These are phyloP conservation scores for Striga hermonthica DNA, from an alignment of 305 asterid genomes.

Conservation along the genomic window DNA sequence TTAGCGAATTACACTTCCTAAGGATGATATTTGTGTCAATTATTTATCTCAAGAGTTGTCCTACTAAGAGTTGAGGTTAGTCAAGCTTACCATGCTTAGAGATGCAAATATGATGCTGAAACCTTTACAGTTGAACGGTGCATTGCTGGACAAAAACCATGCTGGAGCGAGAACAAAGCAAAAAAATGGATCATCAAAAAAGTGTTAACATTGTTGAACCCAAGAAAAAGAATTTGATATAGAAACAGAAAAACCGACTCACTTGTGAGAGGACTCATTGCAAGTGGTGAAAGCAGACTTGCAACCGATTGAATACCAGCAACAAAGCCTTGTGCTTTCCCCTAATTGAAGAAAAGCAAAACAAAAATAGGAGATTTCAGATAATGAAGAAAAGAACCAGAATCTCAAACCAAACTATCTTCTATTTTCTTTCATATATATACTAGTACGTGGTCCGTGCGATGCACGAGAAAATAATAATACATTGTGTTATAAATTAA, in stretches of 20 bases:
- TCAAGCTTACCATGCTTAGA: conserved; percentile 60
- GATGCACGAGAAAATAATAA: no score
- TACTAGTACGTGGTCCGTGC: no score
- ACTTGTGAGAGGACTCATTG: conserved; percentile 90
- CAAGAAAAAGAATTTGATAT: not conserved
- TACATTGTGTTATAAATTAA: no score
- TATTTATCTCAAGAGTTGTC: not conserved
- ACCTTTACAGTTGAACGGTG: conserved; percentile 92
- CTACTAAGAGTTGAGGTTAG: not conserved
- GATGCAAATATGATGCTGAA: conserved; percentile 85
- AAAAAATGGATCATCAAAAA: conserved; percentile 20
- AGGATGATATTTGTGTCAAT: not conserved
- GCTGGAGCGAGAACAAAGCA: conserved; percentile 50
- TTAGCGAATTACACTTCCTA: not conserved
- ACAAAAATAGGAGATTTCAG: not conserved
- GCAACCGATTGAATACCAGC: conserved; percentile 80
- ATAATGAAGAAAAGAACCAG: not conserved
- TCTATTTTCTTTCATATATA: no score
- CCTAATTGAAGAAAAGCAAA: conserved; percentile 44
- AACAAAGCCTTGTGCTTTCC: conserved; percentile 84
- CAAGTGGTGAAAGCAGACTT: conserved; percentile 80
- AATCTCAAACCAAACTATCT: not conserved
- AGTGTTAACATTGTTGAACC: not conserved
- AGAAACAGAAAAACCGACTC: conserved; percentile 31
- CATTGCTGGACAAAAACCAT: conserved; percentile 70